Conservation (phyloP, 2,329 filamentous ascomycete genomes). For the Colletotrichum neosansevieriae region DNA sequence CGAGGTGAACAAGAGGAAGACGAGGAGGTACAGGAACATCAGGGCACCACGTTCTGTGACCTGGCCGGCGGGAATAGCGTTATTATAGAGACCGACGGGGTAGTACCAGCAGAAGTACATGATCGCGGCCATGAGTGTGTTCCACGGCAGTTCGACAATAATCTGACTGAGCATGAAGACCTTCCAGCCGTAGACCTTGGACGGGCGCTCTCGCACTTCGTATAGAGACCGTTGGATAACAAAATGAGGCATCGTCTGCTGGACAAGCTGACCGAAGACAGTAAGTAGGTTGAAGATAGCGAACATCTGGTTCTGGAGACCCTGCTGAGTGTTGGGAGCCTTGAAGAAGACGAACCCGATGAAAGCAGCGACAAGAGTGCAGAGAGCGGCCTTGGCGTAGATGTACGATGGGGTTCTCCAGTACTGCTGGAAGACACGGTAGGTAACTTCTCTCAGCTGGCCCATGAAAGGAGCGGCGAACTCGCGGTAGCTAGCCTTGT, state of each 20-base stretch:
- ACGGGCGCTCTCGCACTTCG: constrained; percentile 86
- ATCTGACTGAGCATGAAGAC: constrained; percentile 88
- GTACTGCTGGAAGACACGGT: constrained; percentile 89
- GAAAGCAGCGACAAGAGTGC: constrained; percentile 75
- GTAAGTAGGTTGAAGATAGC: constrained; percentile 86
- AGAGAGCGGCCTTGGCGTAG: constrained; percentile 82
- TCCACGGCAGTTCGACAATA: constrained; percentile 87
- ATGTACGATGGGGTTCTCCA: constrained; percentile 93
- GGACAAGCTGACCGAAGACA: constrained; percentile 82
- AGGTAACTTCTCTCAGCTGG: constrained; percentile 76
- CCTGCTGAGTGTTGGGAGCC: constrained; percentile 78
- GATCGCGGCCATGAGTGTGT: constrained; percentile 79
- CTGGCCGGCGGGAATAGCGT: constrained; percentile 72
- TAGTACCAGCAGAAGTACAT: constrained; percentile 90
- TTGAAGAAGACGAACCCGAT: constrained; percentile 86
- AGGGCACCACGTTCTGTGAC: constrained; percentile 78
- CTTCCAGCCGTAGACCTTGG: constrained; percentile 87
- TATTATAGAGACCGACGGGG: constrained; percentile 80
- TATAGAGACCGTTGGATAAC: constrained; percentile 85
- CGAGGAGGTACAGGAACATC: constrained; percentile 81
- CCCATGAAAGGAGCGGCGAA: constrained; percentile 81
- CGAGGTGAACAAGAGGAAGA: constrained; percentile 83
- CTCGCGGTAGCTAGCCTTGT: constrained; percentile 71
- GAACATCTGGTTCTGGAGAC: constrained; percentile 89
- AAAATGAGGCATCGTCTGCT: constrained; percentile 89